phyloP scores from a whole-genome alignment of 176 grass and related monocot species.

The Thinopyrum elongatum region DNA sequence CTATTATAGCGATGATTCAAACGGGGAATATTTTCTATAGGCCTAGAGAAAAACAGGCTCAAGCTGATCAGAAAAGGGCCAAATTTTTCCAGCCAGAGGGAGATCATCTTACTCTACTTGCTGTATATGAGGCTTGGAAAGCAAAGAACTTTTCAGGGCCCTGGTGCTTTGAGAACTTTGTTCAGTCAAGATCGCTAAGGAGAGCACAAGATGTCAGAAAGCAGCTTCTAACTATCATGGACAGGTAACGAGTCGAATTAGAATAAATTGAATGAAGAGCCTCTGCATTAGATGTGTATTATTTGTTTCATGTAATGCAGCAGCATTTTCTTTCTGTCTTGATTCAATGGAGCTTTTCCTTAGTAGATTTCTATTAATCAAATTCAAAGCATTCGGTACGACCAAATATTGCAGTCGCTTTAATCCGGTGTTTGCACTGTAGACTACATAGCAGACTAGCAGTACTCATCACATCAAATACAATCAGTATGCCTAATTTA shows the following conservation, averaged over 20 bases:
- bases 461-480: conserved; percentile 3
- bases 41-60: conserved; percentile 90
- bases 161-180: conserved; percentile 98
- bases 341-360: neutral
- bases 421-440: neutral
- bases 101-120: conserved; percentile 87
- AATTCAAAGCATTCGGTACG: neutral
- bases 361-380: neutral
- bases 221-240: conserved; percentile 96
- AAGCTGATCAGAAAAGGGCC: conserved; percentile 88
- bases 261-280: neutral
- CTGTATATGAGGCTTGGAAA: conserved; percentile 98
- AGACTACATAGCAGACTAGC: neutral
- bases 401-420: neutral
- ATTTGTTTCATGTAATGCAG: neutral
- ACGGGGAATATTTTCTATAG: conserved; percentile 97
- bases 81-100: conserved; percentile 98
- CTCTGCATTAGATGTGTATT: conserved; percentile 3
- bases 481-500: neutral
- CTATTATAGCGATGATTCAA: conserved; percentile 95
- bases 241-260: conserved; percentile 57
- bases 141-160: conserved; percentile 95
- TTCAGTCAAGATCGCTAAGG: conserved; percentile 80
- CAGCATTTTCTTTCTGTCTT: neutral
- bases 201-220: conserved; percentile 92